A percentile compares a stretch with the other conserved stretches of the same genome.
These are phyloP conservation scores for Nakazawaea peltata DNA, from an alignment of 805 yeast genomes.

Conservation along the genomic window DNA sequence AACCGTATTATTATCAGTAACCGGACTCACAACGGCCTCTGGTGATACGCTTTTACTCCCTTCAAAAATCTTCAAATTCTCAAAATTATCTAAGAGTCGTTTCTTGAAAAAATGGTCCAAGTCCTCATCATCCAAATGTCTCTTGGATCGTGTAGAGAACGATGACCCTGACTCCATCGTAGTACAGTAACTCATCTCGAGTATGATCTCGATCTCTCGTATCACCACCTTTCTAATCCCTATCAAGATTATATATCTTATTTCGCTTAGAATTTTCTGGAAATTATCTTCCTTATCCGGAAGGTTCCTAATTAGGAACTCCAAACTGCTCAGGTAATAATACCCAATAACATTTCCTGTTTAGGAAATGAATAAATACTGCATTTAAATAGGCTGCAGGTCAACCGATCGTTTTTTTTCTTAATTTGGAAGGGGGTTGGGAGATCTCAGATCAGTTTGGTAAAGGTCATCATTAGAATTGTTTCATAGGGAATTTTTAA, in stretches of 20 bases:
- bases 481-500: too few species aligned
- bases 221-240: not conserved
- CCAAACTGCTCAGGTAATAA: not conserved
- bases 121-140: constrained; percentile 9
- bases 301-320: not conserved
- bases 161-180: too few species aligned
- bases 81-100: constrained; percentile 10
- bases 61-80: constrained; percentile 7
- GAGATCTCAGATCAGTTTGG: too few species aligned
- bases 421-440: too few species aligned
- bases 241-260: not conserved
- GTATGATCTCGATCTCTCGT: not conserved
- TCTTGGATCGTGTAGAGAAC: constrained; percentile 1
- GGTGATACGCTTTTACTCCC: constrained; percentile 2
- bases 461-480: too few species aligned
- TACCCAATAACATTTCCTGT: not conserved
- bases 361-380: not conserved
- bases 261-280: not conserved
- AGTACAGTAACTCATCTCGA: constrained; percentile 2
- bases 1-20: constrained; percentile 4
- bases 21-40: too few species aligned
- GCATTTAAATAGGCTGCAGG: too few species aligned
- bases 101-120: constrained; percentile 11
- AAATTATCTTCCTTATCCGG: not conserved
- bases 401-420: too few species aligned